phyloP scores from a whole-genome alignment of 2,329 filamentous ascomycete genomes.

The Beauveria rudraprayagi region DNA sequence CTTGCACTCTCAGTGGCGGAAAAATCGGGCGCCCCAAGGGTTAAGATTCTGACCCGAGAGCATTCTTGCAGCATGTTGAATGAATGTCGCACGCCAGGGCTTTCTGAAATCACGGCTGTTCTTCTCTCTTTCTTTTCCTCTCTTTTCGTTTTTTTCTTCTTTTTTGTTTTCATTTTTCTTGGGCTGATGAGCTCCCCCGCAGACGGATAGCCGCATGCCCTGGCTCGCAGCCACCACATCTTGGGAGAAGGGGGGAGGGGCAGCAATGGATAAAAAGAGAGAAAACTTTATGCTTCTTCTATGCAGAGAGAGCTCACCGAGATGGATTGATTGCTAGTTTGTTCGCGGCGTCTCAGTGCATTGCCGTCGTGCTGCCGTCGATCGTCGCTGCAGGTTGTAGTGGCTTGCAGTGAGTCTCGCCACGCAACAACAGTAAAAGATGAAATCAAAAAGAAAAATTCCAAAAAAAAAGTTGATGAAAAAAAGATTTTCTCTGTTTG shows the following conservation, averaged over 20 bases:
- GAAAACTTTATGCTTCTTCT: neutral
- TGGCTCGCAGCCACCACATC: neutral
- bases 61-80: too few species aligned
- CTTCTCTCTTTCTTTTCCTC: neutral
- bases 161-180: neutral
- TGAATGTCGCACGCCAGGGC: too few species aligned
- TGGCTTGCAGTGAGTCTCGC: neutral
- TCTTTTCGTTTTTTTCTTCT: neutral
- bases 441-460: too few species aligned
- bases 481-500: too few species aligned
- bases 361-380: too few species aligned
- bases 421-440: too few species aligned
- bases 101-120: too few species aligned
- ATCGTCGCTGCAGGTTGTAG: neutral
- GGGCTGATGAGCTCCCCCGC: too few species aligned
- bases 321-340: neutral
- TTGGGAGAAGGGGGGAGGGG: neutral
- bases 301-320: neutral
- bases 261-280: neutral
- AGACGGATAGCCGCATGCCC: neutral
- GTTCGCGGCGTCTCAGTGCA: neutral
- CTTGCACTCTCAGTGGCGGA: too few species aligned
- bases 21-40: too few species aligned
- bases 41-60: too few species aligned
- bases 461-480: too few species aligned